A percentile compares a stretch with the other conserved stretches of the same genome.
Conservation (phyloP, 1,284 basidiomycete genomes). For the Ganoderma sinense region DNA sequence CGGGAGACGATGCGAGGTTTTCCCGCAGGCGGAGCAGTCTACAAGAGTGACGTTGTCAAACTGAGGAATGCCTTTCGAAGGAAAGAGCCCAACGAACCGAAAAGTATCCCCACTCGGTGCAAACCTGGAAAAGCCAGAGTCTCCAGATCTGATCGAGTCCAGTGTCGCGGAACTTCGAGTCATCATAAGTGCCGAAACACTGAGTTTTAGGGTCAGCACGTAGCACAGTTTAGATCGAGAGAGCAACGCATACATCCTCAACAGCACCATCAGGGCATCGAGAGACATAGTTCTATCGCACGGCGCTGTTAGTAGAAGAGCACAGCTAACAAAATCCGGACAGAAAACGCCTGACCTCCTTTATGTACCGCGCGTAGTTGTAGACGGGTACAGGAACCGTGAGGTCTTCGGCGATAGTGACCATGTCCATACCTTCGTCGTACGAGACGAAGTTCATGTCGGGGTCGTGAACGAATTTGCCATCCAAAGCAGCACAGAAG, state of each 20-base stretch:
- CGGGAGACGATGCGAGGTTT: constrained; percentile 78
- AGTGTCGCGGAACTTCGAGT: constrained; percentile 67
- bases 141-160: constrained; percentile 80
- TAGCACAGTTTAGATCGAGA: neutral
- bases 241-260: constrained; percentile 59
- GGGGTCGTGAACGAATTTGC: constrained; percentile 41
- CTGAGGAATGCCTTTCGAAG: neutral
- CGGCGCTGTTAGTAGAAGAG: neutral
- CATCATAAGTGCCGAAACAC: constrained; percentile 90
- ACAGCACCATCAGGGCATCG: constrained; percentile 62
- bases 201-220: constrained; percentile 37
- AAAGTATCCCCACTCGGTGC: constrained; percentile 96
- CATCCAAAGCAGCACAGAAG: constrained; percentile 73
- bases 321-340: neutral
- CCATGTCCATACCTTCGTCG: constrained; percentile 35
- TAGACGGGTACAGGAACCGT: constrained; percentile 65
- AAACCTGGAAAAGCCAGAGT: constrained; percentile 91
- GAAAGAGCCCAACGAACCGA: constrained; percentile 48
- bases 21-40: constrained; percentile 76
- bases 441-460: constrained; percentile 24
- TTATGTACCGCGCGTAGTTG: constrained; percentile 84
- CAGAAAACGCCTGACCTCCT: constrained; percentile 53
- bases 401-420: constrained; percentile 45
- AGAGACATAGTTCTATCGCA: constrained; percentile 63
- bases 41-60: neutral